Evolutionary conservation across 2,329 filamentous ascomycete species (phyloP), one percentile per base, ranked within the genome.

Genomic region (Verticillium albo-atrum): DNA sequence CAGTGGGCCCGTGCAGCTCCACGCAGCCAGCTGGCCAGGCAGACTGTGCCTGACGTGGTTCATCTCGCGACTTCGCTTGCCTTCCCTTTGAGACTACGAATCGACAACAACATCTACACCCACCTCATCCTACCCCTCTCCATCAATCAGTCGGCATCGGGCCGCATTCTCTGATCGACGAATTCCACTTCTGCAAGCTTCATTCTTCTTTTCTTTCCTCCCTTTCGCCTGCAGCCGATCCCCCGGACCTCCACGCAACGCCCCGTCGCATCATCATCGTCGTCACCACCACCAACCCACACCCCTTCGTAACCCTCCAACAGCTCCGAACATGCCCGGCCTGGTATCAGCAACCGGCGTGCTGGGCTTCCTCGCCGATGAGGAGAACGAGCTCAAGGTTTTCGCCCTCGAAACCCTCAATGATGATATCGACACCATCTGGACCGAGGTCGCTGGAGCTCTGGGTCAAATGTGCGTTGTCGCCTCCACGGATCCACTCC

Each of bases 351-450:
- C 95, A 67, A 94, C 91, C 67, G 95, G 95, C 75, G 88, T 99
- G 61, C 86, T 99, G 73, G 94, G 92, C 79, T 97, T 97, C 76
- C 86, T 99, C 64, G 90, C 92, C 67, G 95, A 99, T 74, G 92
- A 96, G 68, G 95, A 98, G 77, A 86, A 90, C 60, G 92, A 96
- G 77, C 88, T 99, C 76, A 93, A 92, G 82, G 87, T 94, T 68
- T 99, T 97, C 74, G 95, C 95, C 66, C 83, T 99, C 67, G 91
- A 97, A 79, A 93, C 91, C 67, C 86, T 99, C 71, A 97, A 99
- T 77, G 90, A 95, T 68, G 91, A 98, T 72, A 96, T 99, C 70
- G 93, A 98, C 75, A 90, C 94, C 64, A 87, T 99, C 67, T 99
- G 95, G 95, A 96, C 93, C 63, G 95, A 99, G 77, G 93, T 99